Evolutionary conservation across 2,329 filamentous ascomycete species (phyloP), one percentile per base, ranked within the genome.

Genomic region (Dactylellina sp.): DNA sequence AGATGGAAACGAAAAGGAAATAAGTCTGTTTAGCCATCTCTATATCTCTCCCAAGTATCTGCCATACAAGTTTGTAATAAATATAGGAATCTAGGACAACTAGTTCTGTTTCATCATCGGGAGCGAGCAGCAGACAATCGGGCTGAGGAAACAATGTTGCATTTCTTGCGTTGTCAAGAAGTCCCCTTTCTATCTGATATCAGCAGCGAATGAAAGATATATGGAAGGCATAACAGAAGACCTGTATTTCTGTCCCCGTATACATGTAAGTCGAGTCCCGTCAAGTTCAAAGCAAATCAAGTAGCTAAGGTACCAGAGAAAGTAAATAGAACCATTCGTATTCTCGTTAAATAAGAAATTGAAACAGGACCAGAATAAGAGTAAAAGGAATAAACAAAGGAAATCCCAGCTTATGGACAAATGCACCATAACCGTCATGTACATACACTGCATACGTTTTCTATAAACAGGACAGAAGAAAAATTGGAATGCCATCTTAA

Each of bases 101-200:
- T 32, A 32, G n/a, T 32, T 32, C 9, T 32, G 28, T 32, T 32
- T 32, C 9, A 32, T 9, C 4, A 5, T 4, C 4, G 28, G 5
- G 28, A 32, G 9, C 28, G 28, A 32, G 25, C 25, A 37, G 22
- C 42, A 2, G 32, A 37, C 25, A 16, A 61, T 50, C 32, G 5
- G 28, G 46, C 39, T n/a, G 46, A 28, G 14, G 22, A 14, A 16
- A 14, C 1, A 57, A 7, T 70, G 64, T 70, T 61, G 64, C 22
- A 70, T 61, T 55, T 70, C 56, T 11, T 55, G 56, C 40, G 64
- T 70, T 70, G 56, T 56, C 28, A 9, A 32, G n/a, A n/a, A n/a
- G n/a, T n/a, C n/a, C n/a, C n/a, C n/a, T n/a, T n/a, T n/a, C n/a
- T n/a, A n/a, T n/a, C n/a, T n/a, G n/a, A 12, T 40, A 12, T 12